Percentiles rank a stretch among this genome's conserved stretches.
These are phyloP conservation scores for Kwoniella bestiolae DNA, from an alignment of 768 basidiomycete genomes.

Conservation along the genomic window DNA sequence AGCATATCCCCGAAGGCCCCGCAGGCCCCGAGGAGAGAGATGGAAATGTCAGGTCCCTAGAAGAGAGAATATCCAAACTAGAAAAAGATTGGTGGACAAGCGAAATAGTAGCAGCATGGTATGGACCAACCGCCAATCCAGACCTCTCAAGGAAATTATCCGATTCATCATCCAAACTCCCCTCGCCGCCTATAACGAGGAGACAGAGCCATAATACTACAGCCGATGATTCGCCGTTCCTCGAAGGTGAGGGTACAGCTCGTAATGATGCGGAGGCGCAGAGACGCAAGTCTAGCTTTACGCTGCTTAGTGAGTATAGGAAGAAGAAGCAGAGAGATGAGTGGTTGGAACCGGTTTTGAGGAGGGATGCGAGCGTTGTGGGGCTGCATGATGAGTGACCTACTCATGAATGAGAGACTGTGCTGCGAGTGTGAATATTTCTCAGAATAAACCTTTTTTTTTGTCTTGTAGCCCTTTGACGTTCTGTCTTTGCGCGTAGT, in stretches of 20 bases:
- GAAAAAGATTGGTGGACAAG: conserved; percentile 43
- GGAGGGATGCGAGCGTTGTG: conserved; percentile 21
- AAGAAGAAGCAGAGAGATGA: background rate
- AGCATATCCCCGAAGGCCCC: background rate
- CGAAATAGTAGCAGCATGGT: conserved; percentile 45
- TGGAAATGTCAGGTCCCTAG: background rate
- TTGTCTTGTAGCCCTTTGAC: too few relatives aligned
- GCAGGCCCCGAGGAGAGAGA: background rate
- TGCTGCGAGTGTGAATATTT: too few relatives aligned
- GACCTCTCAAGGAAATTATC: background rate
- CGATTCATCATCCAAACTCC: background rate
- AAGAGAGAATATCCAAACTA: conserved; percentile 23
- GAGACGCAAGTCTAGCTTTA: background rate
- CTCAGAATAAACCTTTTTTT: too few relatives aligned
- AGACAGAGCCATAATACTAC: background rate
- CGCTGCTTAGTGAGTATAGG: too few relatives aligned
- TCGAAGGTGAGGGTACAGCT: background rate
- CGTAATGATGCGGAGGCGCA: background rate
- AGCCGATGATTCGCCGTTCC: background rate
- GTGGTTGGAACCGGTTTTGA: background rate
- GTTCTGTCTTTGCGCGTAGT: too few relatives aligned
- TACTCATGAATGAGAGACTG: too few relatives aligned
- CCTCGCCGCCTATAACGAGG: background rate
- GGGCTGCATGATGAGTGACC: conserved; percentile 23
- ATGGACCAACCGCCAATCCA: conserved; percentile 31